Evolutionary conservation across 306 rosid species (phyloP).

Genomic region (Quercus suber): DNA sequence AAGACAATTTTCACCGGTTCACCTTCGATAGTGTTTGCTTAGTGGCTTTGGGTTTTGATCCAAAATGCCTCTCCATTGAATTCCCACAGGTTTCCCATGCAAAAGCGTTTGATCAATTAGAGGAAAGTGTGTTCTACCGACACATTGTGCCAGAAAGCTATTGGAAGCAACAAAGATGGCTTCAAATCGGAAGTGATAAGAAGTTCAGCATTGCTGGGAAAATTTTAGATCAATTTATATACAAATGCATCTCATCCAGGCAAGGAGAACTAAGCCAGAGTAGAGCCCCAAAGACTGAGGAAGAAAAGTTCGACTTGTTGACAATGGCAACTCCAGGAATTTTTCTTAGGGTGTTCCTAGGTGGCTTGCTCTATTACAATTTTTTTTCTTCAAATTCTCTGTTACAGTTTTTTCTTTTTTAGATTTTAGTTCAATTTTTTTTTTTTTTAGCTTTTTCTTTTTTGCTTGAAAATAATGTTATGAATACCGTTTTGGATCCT

Average conservation of each 20-base stretch:
- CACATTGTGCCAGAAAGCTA: conserved; percentile 4
- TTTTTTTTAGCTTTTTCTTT: too few species aligned
- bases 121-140: conserved; percentile 29
- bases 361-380: too few species aligned
- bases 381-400: too few species aligned
- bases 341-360: too few species aligned
- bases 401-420: too few species aligned
- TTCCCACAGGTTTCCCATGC: conserved; percentile 27
- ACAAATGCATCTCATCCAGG: conserved; percentile 2
- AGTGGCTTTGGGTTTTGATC: conserved; percentile 37
- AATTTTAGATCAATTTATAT: conserved; percentile 16
- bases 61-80: conserved; percentile 32
- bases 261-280: neutral
- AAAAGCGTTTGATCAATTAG: conserved; percentile 36
- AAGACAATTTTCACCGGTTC: conserved; percentile 28
- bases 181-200: conserved; percentile 25
- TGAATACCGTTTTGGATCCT: too few species aligned
- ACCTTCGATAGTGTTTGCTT: conserved; percentile 39
- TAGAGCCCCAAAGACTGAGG: neutral
- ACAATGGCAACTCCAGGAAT: too few species aligned
- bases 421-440: too few species aligned
- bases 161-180: conserved; percentile 31
- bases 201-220: conserved; percentile 1
- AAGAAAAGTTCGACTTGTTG: conserved; percentile 27
- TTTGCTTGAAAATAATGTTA: too few species aligned